Evolutionary conservation across 2,329 filamentous ascomycete genomes (phyloP).

Genomic region (Fusarium penzigii): DNA sequence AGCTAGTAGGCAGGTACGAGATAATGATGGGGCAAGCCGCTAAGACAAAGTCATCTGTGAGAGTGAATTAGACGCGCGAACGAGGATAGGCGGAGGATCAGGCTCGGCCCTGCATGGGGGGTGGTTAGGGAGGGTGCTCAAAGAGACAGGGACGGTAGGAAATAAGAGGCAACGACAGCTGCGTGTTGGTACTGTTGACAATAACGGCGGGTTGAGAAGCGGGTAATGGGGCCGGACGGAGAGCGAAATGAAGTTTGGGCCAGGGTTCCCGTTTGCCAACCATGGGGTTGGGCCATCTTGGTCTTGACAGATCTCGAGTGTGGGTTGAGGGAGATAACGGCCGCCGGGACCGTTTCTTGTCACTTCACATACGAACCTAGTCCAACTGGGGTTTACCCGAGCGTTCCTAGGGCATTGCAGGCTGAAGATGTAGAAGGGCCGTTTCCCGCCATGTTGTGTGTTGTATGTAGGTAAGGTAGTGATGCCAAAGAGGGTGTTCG

Average conservation of each 20-base stretch:
- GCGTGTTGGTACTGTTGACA: constrained; percentile 22
- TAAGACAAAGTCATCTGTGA: constrained; percentile 23
- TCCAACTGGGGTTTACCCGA: constrained; percentile 6
- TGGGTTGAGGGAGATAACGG: constrained; percentile 24
- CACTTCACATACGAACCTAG: constrained; percentile 4
- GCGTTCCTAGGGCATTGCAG: neutral
- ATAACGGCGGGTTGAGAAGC: constrained; percentile 31
- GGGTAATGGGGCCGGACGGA: constrained; percentile 30
- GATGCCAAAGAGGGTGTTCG: too few relatives aligned
- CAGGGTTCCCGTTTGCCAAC: constrained; percentile 28
- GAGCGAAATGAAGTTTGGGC: constrained; percentile 31
- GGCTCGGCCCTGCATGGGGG: constrained; percentile 18
- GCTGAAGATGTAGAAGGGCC: too few relatives aligned
- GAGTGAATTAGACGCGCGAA: constrained; percentile 27
- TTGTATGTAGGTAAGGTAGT: too few relatives aligned
- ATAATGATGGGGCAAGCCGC: constrained; percentile 26
- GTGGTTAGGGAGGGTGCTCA: constrained; percentile 16
- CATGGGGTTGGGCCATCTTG: constrained; percentile 28
- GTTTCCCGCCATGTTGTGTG: too few relatives aligned
- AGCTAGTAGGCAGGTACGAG: constrained; percentile 16
- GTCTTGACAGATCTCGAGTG: constrained; percentile 28
- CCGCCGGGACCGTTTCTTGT: constrained; percentile 16
- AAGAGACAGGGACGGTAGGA: constrained; percentile 18
- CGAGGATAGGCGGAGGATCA: constrained; percentile 31
- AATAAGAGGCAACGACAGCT: constrained; percentile 28